Base-by-base conservation (phyloP, 768 basidiomycete species). In the Tulasnella sp. region DNA sequence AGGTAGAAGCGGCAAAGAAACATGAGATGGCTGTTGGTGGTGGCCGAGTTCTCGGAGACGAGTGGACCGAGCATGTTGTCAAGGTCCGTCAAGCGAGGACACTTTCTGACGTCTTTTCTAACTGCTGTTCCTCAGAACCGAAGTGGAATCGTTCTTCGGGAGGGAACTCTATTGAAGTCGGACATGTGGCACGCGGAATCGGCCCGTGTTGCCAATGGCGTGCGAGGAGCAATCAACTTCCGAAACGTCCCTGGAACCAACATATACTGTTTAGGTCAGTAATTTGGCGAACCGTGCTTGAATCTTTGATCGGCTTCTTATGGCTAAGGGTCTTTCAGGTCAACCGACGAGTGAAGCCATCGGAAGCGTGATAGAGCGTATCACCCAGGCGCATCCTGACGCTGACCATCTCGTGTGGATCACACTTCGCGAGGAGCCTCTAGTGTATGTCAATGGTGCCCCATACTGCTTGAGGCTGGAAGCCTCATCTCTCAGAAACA, bases 191-290 rank as follows among this genome's bases (percentile, higher is more conserved):
- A 91, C 15, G 88, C 88, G 32, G 90, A 93, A 83, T 92, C 91
- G 61, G 86, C 90, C 78, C 87, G 87, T 70, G 89, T 92, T 57
- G 78, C 74, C 80, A 81, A 81, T 78, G 91, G 88, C 51, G 89
- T 99, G 72, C 91, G 94, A 2, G 98, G 98, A n/a, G 95, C 94
- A 1, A 93, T 94, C 84, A 98, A 98, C 82, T 98, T 98, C 87
- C 90, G 98, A 74, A 91, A 91, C 77, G 89, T 98, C 51, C 90
- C 91, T 0, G 88, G 87, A 6, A 92, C 92, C 29, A 90, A 91
- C 69, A 92, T 98, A 42, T 99, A 94, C 80, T 96, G 95, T 0
- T 90, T 98, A 39, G 96, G 79, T 78, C 10, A 55, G 75, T 29
- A 5, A 20, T 16, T 67, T 16, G 44, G 9, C 37, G 11, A 20